Evolutionary conservation across 257 asterid species (phyloP), one percentile per base, ranked within the genome.

Genomic region (Solanum microdontum): DNA sequence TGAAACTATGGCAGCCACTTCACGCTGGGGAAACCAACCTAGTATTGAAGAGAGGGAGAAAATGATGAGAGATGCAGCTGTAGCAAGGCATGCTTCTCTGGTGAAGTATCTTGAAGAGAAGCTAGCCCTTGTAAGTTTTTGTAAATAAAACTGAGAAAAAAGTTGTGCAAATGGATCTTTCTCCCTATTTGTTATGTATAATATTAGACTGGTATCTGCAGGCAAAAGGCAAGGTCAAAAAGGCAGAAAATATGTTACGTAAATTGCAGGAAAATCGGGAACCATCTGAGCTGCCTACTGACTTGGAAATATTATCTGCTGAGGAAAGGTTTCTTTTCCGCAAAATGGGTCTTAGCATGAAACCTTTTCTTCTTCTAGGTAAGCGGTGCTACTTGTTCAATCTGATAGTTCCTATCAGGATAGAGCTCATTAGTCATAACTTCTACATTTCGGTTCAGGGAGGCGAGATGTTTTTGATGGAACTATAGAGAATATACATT

Each of bases 401-500:
- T 13, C 37, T 4, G 17, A 39, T 68, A 73, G 39, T 84, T 84
- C 40, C 66, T 51, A 77, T 36, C 21, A 60, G 68, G 88, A 58
- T 33, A 26, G 24, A 82, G 86, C 88, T 70, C 79, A 73, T 82
- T 60, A 32, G 87, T 70, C 79, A 83, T 82, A 70, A 32, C 26
- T 84, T 12, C 32, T 69, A 30, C 24, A 90, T 87, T 60, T 86
- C 30, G 48, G 87, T 88, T 66, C 80, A 96, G 99, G 99, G 88
- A 94, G 98, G 92, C 92, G 98, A 75, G 98, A 91, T 55, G 87
- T 97, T 40, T 97, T 95, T 85, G 98, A 92, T 87, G 99, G 99
- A 23, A 94, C 94, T 55, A 93, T 95, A n/a, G 98, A 97, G 88
- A 97, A 97, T 89, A 94, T 97, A 94, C 99, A 97, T 91, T 91